phyloP scores from a whole-genome alignment of 23 red algal species.

The Gracilariopsis chorda region DNA sequence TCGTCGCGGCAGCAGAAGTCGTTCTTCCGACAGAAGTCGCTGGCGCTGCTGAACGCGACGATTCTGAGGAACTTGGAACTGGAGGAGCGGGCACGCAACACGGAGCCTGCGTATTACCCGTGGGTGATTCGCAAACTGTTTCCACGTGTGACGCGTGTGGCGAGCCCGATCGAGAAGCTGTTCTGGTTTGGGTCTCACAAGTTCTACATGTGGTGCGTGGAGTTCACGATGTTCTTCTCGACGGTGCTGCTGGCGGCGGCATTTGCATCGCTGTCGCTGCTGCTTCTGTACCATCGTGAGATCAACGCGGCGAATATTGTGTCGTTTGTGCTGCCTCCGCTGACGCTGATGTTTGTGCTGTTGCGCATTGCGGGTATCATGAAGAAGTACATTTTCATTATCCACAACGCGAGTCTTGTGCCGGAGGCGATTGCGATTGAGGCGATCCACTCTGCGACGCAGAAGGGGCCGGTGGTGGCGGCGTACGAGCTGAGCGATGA shows the following conservation, averaged over 20 bases:
- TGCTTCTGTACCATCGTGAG: slow-evolving; percentile 14
- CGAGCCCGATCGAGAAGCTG: slow-evolving; percentile 63
- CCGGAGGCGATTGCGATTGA: slow-evolving; percentile 47
- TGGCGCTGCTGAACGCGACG: slow-evolving; percentile 40
- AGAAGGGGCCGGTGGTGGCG: slow-evolving; percentile 9
- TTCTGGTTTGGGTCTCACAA: slow-evolving; percentile 72
- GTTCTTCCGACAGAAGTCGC: background rate
- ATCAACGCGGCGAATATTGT: slow-evolving; percentile 34
- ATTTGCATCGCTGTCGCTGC: slow-evolving; percentile 20
- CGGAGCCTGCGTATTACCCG: slow-evolving; percentile 49
- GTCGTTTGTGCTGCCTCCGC: slow-evolving; percentile 30
- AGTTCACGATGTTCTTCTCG: slow-evolving; percentile 65
- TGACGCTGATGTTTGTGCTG: slow-evolving; percentile 57
- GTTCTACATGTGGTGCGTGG: slow-evolving; percentile 69
- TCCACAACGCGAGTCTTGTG: slow-evolving; percentile 67
- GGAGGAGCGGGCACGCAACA: slow-evolving; percentile 4
- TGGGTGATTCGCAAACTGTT: slow-evolving; percentile 39
- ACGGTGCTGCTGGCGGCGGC: slow-evolving; percentile 65
- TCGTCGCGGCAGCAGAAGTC: slow-evolving; percentile 16
- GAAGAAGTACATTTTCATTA: slow-evolving; percentile 69
- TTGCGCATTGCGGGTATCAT: slow-evolving; percentile 53
- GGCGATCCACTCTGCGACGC: slow-evolving; percentile 41
- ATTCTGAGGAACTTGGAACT: slow-evolving; percentile 51
- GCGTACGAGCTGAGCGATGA: slow-evolving; percentile 2
- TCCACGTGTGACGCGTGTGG: slow-evolving; percentile 44